phyloP scores from a whole-genome alignment of 345 rosid species.

The Syzygium oleosum region DNA sequence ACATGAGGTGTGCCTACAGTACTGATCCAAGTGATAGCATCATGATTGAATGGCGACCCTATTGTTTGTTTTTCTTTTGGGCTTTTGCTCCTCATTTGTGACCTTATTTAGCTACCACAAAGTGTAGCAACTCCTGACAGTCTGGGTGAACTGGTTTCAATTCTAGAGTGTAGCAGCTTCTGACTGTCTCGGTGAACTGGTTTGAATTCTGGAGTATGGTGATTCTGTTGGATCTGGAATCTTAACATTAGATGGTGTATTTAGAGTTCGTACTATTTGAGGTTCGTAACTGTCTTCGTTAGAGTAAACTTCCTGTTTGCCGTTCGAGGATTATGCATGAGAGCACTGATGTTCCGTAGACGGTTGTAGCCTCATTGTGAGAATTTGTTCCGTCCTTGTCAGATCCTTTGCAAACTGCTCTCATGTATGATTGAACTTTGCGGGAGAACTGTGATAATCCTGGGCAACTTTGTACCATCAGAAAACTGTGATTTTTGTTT shows the following conservation, averaged over 20 bases:
- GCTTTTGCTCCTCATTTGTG: not conserved
- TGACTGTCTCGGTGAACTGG: not conserved
- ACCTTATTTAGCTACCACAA: not conserved
- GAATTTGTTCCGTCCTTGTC: not conserved
- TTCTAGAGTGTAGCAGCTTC: not conserved
- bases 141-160: not conserved
- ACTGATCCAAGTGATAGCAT: not conserved
- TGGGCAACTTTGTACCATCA: not conserved
- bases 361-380: not conserved
- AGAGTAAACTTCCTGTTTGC: not conserved
- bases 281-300: not conserved
- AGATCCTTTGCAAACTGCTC: not conserved
- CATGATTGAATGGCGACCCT: not conserved
- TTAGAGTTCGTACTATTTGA: not conserved
- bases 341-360: not conserved
- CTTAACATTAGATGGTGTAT: not conserved
- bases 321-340: not conserved
- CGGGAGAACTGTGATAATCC: not conserved
- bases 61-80: not conserved
- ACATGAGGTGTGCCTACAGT: not conserved
- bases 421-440: not conserved
- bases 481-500: not conserved
- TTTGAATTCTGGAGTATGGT: not conserved
- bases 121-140: not conserved
- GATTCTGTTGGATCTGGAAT: not conserved